phyloP scores from a whole-genome alignment of 768 basidiomycete species.

The Pisolithus marmoratus region DNA sequence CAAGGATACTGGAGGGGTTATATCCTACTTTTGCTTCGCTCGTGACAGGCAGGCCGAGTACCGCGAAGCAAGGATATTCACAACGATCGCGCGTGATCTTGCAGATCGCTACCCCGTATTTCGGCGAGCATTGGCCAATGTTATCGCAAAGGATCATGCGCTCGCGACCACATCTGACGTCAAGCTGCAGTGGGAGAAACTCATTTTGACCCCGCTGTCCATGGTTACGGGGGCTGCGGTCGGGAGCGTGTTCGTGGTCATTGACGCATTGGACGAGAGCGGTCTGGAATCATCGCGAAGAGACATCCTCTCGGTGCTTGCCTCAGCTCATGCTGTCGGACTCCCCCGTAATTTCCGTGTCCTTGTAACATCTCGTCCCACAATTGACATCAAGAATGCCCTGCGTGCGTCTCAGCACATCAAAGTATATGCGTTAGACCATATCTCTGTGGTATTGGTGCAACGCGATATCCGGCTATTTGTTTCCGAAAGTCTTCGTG shows the following conservation, averaged over 20 bases:
- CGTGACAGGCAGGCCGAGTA: neutral
- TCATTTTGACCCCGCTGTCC: slow-evolving; percentile 10
- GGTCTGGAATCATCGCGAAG: neutral
- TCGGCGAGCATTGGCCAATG: neutral
- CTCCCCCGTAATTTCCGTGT: slow-evolving; percentile 6
- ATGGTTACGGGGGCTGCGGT: slow-evolving; percentile 1
- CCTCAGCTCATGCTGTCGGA: neutral
- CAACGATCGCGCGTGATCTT: slow-evolving; percentile 10
- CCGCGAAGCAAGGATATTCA: neutral
- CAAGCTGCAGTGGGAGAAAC: slow-evolving; percentile 10
- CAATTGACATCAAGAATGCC: neutral
- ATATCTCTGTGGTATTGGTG: neutral
- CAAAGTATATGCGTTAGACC: neutral
- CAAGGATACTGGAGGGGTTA: neutral
- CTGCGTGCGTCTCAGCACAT: neutral
- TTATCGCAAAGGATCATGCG: neutral
- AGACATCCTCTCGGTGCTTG: slow-evolving; percentile 9
- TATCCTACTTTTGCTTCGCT: neutral
- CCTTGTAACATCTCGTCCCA: slow-evolving; percentile 6
- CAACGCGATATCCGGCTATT: neutral
- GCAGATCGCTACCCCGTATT: slow-evolving; percentile 10
- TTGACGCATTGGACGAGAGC: slow-evolving; percentile 21
- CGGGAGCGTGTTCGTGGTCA: slow-evolving; percentile 19
- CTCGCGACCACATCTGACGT: slow-evolving; percentile 1
- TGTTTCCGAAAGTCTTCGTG: neutral